phyloP scores from a whole-genome alignment of 208 protist genomes.

The Angomonas deanei region DNA sequence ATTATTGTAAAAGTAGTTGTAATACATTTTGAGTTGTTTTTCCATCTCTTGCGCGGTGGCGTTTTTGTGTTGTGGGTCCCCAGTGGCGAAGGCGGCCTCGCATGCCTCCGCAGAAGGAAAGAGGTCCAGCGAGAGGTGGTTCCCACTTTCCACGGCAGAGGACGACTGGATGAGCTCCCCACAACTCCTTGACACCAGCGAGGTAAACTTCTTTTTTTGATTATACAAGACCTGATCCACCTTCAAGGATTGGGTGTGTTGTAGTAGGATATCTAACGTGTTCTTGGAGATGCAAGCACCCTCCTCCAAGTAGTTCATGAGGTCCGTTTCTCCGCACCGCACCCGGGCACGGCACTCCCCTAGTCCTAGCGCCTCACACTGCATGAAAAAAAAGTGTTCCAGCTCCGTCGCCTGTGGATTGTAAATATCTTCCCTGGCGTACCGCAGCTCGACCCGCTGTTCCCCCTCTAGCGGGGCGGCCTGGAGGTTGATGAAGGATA shows the following conservation, averaged over 20 bases:
- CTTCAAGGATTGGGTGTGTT: not conserved
- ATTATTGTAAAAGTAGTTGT: constrained; percentile 51
- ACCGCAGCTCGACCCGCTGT: constrained; percentile 59
- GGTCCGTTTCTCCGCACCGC: not conserved
- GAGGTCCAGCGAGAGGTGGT: not conserved
- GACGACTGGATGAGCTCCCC: too few species aligned
- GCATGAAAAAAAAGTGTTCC: constrained; percentile 24
- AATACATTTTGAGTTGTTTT: constrained; percentile 8
- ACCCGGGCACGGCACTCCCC: constrained; percentile 30
- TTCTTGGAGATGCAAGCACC: not conserved
- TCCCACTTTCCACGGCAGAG: too few species aligned
- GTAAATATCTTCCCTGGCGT: constrained; percentile 31
- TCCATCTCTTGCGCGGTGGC: constrained; percentile 1
- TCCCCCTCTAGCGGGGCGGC: constrained; percentile 54
- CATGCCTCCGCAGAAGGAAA: too few species aligned
- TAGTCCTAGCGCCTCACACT: constrained; percentile 57
- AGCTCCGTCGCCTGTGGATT: not conserved
- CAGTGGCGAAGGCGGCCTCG: too few species aligned
- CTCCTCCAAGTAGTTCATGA: not conserved
- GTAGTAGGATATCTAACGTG: not conserved
- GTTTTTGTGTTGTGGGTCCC: too few species aligned
- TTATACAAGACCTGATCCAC: constrained; percentile 6
- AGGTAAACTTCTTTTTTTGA: constrained; percentile 5
- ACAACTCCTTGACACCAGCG: not conserved
- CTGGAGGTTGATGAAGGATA: constrained; percentile 68